Base-by-base conservation (phyloP, 768 basidiomycete species). In the Vararia minispora region DNA sequence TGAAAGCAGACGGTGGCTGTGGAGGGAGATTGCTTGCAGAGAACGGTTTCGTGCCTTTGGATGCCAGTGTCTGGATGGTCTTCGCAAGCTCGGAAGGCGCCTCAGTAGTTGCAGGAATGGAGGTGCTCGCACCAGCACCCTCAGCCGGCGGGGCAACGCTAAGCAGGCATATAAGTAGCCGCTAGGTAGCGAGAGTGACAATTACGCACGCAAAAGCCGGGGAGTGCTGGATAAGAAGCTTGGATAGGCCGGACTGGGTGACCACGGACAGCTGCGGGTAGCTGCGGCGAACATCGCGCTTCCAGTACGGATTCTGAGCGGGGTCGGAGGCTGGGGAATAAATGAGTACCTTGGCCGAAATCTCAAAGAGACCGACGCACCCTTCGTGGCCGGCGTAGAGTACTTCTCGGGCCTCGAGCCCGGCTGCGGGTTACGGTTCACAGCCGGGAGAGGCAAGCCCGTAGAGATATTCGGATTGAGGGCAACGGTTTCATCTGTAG, bases 221-320 rank as follows among this genome's bases (percentile, higher is more conserved):
- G 5, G 86, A 81, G 42, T 89, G 85, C 39, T 90, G 76, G 43
- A 94, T 74, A 31, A 97, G 70, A 44, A 97, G 61, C 18, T 72
- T 63, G 1, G 91, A 80, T 18, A 95, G 64, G 51, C 91, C 79
- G 5, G 72, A 55, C 62, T 97, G 91, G 4, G 87, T 86, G 42
- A 97, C 69, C 14, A 88, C 77, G 3, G 89, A 91, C 21, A 90
- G 77, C 49, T 82, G 86, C n/a, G 91, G 89, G 59, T 91, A 95
- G 25, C 77, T 76, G 36, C 91, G 78, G 41, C 90, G 79, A 51
- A 92, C 85, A 62, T 95, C 91, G 44, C 91, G 85, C 61, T 94
- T 94, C 80, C 83, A 92, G 70, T 97, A 97, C 40, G 84, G 85
- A 58, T 88, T 89, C 64, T 87, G 72, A 23, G 87, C 87, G 27